These are phyloP conservation scores for Aspergillus taichungensis DNA, from an alignment of 495 filamentous ascomycete species.

Conservation along the genomic window DNA sequence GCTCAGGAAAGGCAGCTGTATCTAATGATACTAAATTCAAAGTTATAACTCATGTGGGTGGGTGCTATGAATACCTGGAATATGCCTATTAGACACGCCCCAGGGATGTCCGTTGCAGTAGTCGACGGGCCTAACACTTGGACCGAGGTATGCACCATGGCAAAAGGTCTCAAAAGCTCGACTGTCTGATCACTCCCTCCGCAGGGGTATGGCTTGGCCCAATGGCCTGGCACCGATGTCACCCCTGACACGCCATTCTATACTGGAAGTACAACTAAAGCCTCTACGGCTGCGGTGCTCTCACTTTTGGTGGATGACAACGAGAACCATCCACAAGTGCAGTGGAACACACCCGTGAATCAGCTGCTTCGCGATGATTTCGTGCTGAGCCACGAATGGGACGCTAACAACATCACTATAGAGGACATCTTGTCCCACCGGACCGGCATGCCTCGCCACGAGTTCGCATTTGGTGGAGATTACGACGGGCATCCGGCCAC, in stretches of 20 bases:
- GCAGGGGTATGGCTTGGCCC: slow-evolving; percentile 43
- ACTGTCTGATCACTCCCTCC: no score
- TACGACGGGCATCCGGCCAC: slow-evolving; percentile 3
- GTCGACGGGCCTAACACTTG: no score
- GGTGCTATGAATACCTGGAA: no score
- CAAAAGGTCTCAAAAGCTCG: no score
- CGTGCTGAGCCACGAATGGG: slow-evolving; percentile 32
- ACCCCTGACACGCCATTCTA: slow-evolving; percentile 35
- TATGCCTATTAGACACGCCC: no score
- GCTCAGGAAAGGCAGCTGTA: no score
- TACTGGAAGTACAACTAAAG: slow-evolving; percentile 43
- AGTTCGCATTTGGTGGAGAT: slow-evolving; percentile 17
- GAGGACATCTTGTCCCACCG: slow-evolving; percentile 45
- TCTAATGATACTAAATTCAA: no score
- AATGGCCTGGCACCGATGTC: slow-evolving; percentile 23
- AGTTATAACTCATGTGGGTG: no score
- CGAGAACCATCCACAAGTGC: slow-evolving; percentile 20
- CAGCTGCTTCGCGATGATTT: slow-evolving; percentile 44
- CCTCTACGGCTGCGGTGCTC: slow-evolving; percentile 41
- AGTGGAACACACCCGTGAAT: slow-evolving; percentile 42
- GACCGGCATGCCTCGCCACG: slow-evolving; percentile 39
- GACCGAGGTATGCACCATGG: no score
- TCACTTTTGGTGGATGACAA: slow-evolving; percentile 35
- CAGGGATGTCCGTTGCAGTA: no score
- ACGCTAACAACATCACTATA: slow-evolving; percentile 37